Conservation (phyloP, 192 early-diverging fungal species). For the Lunasporangiospora selenospora region DNA sequence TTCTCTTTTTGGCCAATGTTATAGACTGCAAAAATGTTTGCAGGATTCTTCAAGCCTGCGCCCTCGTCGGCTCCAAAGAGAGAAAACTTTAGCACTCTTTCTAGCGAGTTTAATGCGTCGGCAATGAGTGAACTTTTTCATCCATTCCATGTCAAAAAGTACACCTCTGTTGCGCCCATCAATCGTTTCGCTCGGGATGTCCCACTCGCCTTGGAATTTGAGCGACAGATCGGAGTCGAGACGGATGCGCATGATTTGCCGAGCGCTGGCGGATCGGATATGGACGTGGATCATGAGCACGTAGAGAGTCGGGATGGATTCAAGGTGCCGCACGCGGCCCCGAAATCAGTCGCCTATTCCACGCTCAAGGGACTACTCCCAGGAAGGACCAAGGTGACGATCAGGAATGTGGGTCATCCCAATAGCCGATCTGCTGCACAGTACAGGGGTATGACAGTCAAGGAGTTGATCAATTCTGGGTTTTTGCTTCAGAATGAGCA, state of each 20-base stretch:
- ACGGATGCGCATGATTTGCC: neutral
- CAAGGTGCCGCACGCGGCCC: too few relatives aligned
- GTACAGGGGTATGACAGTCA: constrained; percentile 16
- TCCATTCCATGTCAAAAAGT: constrained; percentile 65
- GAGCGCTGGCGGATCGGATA: neutral
- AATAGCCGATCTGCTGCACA: constrained; percentile 19
- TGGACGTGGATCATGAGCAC: constrained; percentile 25
- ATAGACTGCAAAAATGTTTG: constrained; percentile 47
- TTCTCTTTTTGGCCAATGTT: constrained; percentile 17
- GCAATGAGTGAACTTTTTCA: constrained; percentile 63
- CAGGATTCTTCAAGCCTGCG: constrained; percentile 41
- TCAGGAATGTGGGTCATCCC: constrained; percentile 5
- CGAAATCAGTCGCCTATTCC: too few relatives aligned
- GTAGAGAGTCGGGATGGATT: too few relatives aligned
- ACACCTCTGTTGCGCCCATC: constrained; percentile 49
- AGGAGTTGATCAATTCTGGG: constrained; percentile 22
- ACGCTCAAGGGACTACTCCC: neutral
- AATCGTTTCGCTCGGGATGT: constrained; percentile 44
- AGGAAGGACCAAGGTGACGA: neutral
- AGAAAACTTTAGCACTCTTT: too few relatives aligned
- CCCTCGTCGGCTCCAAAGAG: constrained; percentile 27
- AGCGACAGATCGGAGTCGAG: neutral
- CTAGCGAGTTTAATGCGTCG: too few relatives aligned
- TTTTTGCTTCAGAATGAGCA: constrained; percentile 26
- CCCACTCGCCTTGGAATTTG: neutral